Conservation (phyloP, 2,329 filamentous ascomycete genomes). For the Diaporthe velutina region DNA sequence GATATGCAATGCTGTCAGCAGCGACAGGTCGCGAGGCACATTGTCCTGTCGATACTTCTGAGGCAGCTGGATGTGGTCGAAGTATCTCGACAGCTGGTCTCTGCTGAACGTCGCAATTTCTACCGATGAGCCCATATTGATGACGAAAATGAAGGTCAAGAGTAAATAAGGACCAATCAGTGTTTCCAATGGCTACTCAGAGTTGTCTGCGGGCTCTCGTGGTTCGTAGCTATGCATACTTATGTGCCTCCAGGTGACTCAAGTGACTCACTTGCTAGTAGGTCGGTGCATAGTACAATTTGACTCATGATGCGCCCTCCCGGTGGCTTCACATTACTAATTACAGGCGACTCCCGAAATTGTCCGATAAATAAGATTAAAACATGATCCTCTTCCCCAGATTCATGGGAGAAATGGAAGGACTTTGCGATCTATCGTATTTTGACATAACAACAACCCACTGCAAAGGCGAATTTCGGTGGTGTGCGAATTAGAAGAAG, state of each 20-base stretch:
- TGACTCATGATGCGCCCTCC: neutral
- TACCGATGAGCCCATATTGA: neutral
- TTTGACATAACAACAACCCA: neutral
- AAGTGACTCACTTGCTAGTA: neutral
- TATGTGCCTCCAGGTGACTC: neutral
- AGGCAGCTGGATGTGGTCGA: conserved; percentile 43
- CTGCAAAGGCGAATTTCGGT: neutral
- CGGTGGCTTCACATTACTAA: neutral
- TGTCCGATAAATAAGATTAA: conserved; percentile 11
- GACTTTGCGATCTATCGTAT: conserved; percentile 17
- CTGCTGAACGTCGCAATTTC: neutral
- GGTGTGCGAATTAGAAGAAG: neutral
- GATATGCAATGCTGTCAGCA: conserved; percentile 55
- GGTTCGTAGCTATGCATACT: neutral
- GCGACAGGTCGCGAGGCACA: conserved; percentile 47
- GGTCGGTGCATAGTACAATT: neutral
- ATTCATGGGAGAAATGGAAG: neutral
- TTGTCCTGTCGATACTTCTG: conserved; percentile 40
- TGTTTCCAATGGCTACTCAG: fast-evolving
- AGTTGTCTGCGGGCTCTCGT: neutral
- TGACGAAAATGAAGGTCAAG: no score
- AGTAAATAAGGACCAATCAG: neutral
- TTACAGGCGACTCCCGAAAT: neutral
- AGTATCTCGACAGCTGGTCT: conserved; percentile 42
- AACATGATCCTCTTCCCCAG: conserved; percentile 12